Base-by-base conservation (phyloP, 768 basidiomycete species). In the Lepiota brunneoincarnata region DNA sequence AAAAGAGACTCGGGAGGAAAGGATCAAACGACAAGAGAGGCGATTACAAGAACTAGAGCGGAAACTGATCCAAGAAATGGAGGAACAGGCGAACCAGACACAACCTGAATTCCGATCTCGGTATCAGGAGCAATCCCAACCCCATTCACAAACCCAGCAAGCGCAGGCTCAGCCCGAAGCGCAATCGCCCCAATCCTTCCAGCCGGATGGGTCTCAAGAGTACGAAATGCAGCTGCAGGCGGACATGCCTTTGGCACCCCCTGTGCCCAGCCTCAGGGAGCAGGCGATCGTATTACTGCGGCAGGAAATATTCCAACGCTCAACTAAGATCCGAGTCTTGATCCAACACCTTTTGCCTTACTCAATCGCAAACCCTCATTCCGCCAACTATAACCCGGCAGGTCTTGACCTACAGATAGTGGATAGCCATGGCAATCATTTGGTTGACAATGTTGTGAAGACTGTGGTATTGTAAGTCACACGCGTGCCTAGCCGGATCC, bases 401-500 rank as follows among this genome's bases (percentile, higher is more conserved):
- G 36, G 53, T 10, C 40, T 54, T 15, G 91, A 89, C 65, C 76
- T 92, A 18, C 83, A 91, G 63, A 84, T 89, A 77, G 74, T 91
- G 21, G 91, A 95, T 59, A 75, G 77, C 40, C 69, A 88, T 46
- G 93, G 91, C 18, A 83, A 84, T 56, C 78, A 78, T 21, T 61
- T 89, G 14, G 86, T 89, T 47, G 86, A 89, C 42, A 83, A 82
- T 3, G 64, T 84, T 31, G 74, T 89, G 49, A 98, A 99, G 75
- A 95, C 93, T 3, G 89, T 98, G 38, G 95, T 98, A 49, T 98
- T 98, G 91, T 98, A 67, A 69, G 93, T 57, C 23, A 34, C 6
- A 14, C 3, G 37, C 11, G 37, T n/a, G 17, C 21, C n/a, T 38
- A 9, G 23, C 12, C n/a, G 21, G 21, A 14, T 50, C 34, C 9